A percentile compares a stretch with the other conserved stretches of the same genome.
phyloP scores from a whole-genome alignment of 176 grass and related monocot genomes.

The Musa schizocarpa region DNA sequence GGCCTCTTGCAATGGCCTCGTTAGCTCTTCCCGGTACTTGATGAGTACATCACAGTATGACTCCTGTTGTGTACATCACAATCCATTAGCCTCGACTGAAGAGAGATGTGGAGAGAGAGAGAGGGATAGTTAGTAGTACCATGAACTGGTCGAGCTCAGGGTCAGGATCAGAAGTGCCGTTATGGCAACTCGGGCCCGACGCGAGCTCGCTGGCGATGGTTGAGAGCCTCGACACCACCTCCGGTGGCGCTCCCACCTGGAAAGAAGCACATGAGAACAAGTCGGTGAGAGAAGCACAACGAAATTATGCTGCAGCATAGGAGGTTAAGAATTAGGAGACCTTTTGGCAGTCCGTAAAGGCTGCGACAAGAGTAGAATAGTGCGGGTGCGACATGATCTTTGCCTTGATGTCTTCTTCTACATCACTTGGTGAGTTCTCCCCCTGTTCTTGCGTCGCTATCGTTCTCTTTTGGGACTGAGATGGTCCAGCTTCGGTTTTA shows the following conservation, averaged over 20 bases:
- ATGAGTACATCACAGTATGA: constrained; percentile 43
- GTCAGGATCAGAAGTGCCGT: constrained; percentile 24
- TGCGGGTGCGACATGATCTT: constrained; percentile 85
- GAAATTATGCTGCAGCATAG: background rate
- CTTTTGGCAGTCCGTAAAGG: constrained; percentile 85
- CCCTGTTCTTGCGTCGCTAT: constrained; percentile 10
- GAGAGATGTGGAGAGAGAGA: background rate
- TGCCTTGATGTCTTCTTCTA: constrained; percentile 38
- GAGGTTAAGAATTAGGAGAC: constrained; percentile 6
- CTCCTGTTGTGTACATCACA: constrained; percentile 25
- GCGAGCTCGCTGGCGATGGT: constrained; percentile 30
- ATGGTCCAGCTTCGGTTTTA: constrained; percentile 15
- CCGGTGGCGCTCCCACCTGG: constrained; percentile 37
- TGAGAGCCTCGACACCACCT: constrained; percentile 42
- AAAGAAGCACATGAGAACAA: background rate
- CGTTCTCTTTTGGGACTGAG: background rate
- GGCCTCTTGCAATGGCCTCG: constrained; percentile 65
- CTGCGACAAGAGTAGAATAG: constrained; percentile 48
- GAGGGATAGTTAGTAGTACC: constrained; percentile 21
- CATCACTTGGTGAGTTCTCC: constrained; percentile 22
- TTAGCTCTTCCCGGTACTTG: constrained; percentile 53
- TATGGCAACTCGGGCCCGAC: constrained; percentile 4
- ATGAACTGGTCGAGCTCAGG: constrained; percentile 92
- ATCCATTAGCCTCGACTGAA: background rate
- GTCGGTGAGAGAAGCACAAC: background rate